Evolutionary conservation across 306 rosid genomes (phyloP).

Genomic region (Oxytropis ochrocephala): DNA sequence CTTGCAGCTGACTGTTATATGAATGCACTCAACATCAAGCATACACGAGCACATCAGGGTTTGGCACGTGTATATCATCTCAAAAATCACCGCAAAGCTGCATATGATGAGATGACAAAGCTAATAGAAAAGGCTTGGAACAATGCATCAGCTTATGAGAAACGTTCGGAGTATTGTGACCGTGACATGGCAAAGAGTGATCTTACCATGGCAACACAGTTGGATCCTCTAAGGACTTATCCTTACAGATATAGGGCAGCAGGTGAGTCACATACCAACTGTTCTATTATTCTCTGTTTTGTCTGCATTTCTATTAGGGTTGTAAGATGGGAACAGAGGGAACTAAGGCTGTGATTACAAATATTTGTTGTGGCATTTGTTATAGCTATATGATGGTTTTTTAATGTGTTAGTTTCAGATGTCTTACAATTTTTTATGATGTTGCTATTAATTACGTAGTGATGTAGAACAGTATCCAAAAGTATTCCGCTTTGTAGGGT

Average conservation of each 20-base stretch:
- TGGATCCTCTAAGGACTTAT: slow-evolving; percentile 87
- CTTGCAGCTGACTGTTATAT: slow-evolving; percentile 89
- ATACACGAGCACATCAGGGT: slow-evolving; percentile 93
- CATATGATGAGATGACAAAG: slow-evolving; percentile 93
- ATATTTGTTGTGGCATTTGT: background rate
- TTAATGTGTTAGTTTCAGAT: background rate
- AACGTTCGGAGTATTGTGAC: slow-evolving; percentile 91
- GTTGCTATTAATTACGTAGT: background rate
- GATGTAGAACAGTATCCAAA: background rate
- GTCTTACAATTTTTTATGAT: background rate
- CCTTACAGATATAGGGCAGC: slow-evolving; percentile 97
- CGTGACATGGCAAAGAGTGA: slow-evolving; percentile 95
- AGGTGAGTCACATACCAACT: slow-evolving; percentile 38
- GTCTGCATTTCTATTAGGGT: background rate
- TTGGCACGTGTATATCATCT: slow-evolving; percentile 88
- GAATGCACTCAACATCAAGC: slow-evolving; percentile 85
- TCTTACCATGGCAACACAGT: slow-evolving; percentile 63
- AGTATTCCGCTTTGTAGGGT: background rate
- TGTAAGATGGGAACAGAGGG: slow-evolving; percentile 2
- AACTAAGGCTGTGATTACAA: slow-evolving; percentile 6
- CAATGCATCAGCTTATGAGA: slow-evolving; percentile 89
- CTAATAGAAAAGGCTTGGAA: slow-evolving; percentile 77
- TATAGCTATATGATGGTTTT: background rate
- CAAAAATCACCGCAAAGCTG: slow-evolving; percentile 69
- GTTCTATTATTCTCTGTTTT: background rate